A percentile compares a stretch with the other conserved stretches of the same genome.
phyloP scores from a whole-genome alignment of 768 basidiomycete species.

The Macrolepiota fuliginosa region DNA sequence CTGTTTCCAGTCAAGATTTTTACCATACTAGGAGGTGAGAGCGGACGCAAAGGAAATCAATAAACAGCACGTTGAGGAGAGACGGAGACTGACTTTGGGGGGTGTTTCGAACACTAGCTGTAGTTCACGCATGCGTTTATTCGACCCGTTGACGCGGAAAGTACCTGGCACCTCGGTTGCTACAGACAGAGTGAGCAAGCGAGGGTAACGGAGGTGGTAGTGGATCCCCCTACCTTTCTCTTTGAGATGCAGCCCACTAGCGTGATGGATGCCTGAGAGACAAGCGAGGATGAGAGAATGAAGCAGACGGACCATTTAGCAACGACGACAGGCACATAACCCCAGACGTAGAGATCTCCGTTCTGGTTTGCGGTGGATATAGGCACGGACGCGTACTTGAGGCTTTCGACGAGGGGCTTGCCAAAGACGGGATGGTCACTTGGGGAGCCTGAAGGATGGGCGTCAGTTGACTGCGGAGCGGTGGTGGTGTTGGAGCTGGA shows the following conservation, averaged over 20 bases:
- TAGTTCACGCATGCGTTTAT: slow-evolving; percentile 92
- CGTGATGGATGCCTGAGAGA: too few species aligned
- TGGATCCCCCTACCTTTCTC: slow-evolving; percentile 64
- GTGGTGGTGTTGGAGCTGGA: slow-evolving; percentile 1
- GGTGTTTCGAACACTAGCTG: slow-evolving; percentile 89
- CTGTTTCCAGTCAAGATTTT: slow-evolving; percentile 86
- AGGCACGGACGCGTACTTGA: slow-evolving; percentile 87
- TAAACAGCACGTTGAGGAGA: slow-evolving; percentile 1
- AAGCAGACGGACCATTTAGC: slow-evolving; percentile 81
- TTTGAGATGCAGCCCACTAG: slow-evolving; percentile 89
- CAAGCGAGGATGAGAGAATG: slow-evolving; percentile 1
- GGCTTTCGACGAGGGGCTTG: slow-evolving; percentile 77
- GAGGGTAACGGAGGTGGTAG: not conserved
- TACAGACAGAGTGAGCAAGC: slow-evolving; percentile 17
- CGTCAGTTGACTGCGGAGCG: not conserved
- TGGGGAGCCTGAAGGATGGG: slow-evolving; percentile 13
- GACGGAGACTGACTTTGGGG: slow-evolving; percentile 59
- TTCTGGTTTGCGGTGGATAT: slow-evolving; percentile 86
- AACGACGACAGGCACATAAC: slow-evolving; percentile 94
- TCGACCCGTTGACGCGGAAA: slow-evolving; percentile 95
- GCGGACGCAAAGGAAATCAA: slow-evolving; percentile 1
- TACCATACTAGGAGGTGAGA: slow-evolving; percentile 70
- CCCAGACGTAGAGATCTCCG: slow-evolving; percentile 88
- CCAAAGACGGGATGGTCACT: slow-evolving; percentile 63
- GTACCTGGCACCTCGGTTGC: slow-evolving; percentile 93